These are phyloP conservation scores for Colletotrichum siamense DNA, from an alignment of 2,329 filamentous ascomycete genomes.

Conservation along the genomic window DNA sequence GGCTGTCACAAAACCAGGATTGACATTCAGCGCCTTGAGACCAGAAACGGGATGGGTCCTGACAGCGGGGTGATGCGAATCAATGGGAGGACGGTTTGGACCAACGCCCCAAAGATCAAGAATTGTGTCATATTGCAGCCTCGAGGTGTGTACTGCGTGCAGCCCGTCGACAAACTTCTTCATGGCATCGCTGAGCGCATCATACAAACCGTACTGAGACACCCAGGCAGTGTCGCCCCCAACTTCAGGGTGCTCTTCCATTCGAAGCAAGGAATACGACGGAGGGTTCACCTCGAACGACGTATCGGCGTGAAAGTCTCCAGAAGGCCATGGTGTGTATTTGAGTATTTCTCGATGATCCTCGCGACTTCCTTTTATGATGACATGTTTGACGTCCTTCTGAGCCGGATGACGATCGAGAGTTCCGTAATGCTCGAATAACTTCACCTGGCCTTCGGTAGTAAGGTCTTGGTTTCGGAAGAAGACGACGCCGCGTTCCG, in stretches of 20 bases:
- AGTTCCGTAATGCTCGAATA: slow-evolving; percentile 54
- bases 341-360: slow-evolving; percentile 49
- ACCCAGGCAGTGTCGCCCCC: slow-evolving; percentile 55
- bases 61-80: slow-evolving; percentile 53
- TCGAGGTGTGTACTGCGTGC: slow-evolving; percentile 50
- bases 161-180: slow-evolving; percentile 47
- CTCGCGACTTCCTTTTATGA: slow-evolving; percentile 48
- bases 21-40: slow-evolving; percentile 51
- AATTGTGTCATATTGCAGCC: slow-evolving; percentile 52
- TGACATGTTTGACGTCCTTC: slow-evolving; percentile 46
- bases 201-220: slow-evolving; percentile 50
- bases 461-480: slow-evolving; percentile 53
- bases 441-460: slow-evolving; percentile 43
- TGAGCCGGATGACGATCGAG: slow-evolving; percentile 53
- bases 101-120: slow-evolving; percentile 47
- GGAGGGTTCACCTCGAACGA: slow-evolving; percentile 57
- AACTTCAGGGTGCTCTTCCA: slow-evolving; percentile 53
- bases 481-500: slow-evolving; percentile 53
- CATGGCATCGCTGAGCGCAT: slow-evolving; percentile 47
- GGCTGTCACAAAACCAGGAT: slow-evolving; percentile 49
- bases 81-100: slow-evolving; percentile 49
- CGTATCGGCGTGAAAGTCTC: slow-evolving; percentile 55
- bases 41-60: slow-evolving; percentile 54
- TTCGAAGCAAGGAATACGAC: slow-evolving; percentile 54
- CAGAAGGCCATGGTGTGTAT: slow-evolving; percentile 52